phyloP scores from a whole-genome alignment of 257 asterid genomes.

The Lithospermum erythrorhizon region DNA sequence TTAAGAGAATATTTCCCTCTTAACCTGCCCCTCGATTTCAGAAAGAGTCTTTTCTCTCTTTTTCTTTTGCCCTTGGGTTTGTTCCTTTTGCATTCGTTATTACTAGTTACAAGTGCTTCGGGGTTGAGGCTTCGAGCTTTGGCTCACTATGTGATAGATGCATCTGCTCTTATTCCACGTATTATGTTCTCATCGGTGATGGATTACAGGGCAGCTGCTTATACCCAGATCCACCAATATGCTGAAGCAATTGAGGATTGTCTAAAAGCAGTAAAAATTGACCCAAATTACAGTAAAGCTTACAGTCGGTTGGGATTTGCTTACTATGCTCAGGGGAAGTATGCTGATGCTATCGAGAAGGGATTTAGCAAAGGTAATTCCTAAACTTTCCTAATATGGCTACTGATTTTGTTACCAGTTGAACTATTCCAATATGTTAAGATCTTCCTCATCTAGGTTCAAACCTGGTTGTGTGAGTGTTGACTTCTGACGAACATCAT shows the following conservation, averaged over 20 bases:
- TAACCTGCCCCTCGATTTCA: too few relatives aligned
- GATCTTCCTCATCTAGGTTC: not conserved
- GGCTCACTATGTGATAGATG: too few relatives aligned
- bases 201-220: conserved; percentile 77
- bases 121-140: too few relatives aligned
- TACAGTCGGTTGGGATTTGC: conserved; percentile 86
- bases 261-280: conserved; percentile 50
- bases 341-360: conserved; percentile 68
- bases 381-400: not conserved
- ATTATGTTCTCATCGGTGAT: conserved; percentile 1
- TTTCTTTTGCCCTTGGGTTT: too few relatives aligned
- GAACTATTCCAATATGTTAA: not conserved
- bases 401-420: too few relatives aligned
- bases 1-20: too few relatives aligned
- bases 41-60: too few relatives aligned
- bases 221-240: conserved; percentile 49
- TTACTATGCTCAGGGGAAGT: conserved; percentile 74
- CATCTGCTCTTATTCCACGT: not conserved
- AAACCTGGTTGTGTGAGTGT: too few relatives aligned
- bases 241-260: conserved; percentile 59
- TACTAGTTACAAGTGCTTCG: too few relatives aligned
- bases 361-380: conserved; percentile 65
- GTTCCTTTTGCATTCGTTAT: too few relatives aligned
- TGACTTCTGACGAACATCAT: too few relatives aligned
- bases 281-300: conserved; percentile 80